Evolutionary conservation across 2,329 filamentous ascomycete genomes (phyloP).

Genomic region (Tolypocladium amazonense): DNA sequence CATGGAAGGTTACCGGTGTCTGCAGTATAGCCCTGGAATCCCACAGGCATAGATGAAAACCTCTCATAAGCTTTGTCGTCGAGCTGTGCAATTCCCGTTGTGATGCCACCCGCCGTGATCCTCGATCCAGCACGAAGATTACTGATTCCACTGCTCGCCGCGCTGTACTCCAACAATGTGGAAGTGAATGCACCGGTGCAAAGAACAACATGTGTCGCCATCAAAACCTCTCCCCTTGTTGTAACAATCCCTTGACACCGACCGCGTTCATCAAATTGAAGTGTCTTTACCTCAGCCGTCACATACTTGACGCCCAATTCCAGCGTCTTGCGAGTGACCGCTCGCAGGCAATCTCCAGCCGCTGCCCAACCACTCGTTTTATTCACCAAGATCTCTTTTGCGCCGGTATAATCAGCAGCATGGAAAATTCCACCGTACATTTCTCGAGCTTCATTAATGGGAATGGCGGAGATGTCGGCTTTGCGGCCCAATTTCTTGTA

Average conservation of each 20-base stretch:
- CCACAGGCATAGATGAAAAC: conserved; percentile 39
- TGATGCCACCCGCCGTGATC: conserved; percentile 49
- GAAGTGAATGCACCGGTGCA: conserved; percentile 49
- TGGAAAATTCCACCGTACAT: conserved; percentile 49
- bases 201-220: conserved; percentile 40
- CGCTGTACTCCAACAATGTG: conserved; percentile 41
- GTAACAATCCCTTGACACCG: conserved; percentile 38
- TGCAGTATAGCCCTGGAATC: conserved; percentile 28
- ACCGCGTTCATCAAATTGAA: conserved; percentile 34
- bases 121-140: conserved; percentile 40
- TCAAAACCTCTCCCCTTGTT: conserved; percentile 29
- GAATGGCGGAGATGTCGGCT: conserved; percentile 29
- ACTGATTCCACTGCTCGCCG: conserved; percentile 31
- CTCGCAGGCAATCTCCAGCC: conserved; percentile 46
- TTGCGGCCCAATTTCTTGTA: conserved; percentile 33
- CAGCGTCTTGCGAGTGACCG: conserved; percentile 40
- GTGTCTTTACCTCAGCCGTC: conserved; percentile 34
- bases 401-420: conserved; percentile 47
- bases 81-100: conserved; percentile 46
- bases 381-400: conserved; percentile 50
- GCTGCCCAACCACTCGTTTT: conserved; percentile 52
- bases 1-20: conserved; percentile 14
- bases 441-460: conserved; percentile 33
- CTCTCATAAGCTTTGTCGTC: conserved; percentile 31
- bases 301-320: conserved; percentile 50